Evolutionary conservation across 2,329 filamentous ascomycete species (phyloP).

Genomic region (Celoporthe dispersa): DNA sequence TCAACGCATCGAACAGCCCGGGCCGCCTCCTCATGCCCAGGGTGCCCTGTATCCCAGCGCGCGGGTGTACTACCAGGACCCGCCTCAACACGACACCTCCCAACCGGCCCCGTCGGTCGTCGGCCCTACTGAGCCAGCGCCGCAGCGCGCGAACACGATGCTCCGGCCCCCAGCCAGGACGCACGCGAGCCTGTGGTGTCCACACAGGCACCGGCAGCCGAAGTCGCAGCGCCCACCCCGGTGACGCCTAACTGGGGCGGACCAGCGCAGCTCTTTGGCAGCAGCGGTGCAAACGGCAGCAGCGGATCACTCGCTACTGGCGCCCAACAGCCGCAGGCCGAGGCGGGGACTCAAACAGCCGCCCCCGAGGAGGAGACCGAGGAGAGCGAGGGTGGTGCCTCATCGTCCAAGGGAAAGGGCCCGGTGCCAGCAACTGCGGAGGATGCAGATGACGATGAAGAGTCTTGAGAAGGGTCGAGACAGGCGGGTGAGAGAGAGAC

Average conservation of each 20-base stretch:
- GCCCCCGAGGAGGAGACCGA: neutral
- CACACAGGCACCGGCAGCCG: conserved; percentile 34
- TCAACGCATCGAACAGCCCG: conserved; percentile 49
- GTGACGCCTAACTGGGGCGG: conserved; percentile 57
- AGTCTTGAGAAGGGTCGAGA: conserved; percentile 8
- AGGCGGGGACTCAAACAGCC: neutral
- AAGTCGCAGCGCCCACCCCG: conserved; percentile 53
- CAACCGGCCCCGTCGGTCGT: conserved; percentile 1
- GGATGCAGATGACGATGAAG: conserved; percentile 28
- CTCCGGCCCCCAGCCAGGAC: neutral
- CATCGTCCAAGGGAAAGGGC: conserved; percentile 37
- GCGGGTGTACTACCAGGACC: conserved; percentile 25
- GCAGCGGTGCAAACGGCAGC: conserved; percentile 37
- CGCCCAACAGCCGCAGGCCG: conserved; percentile 31
- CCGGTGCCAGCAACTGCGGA: conserved; percentile 24
- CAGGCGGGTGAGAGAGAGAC: no score
- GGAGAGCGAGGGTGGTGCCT: neutral
- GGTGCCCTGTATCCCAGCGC: neutral
- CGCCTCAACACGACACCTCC: no score
- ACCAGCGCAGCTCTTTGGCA: conserved; percentile 52
- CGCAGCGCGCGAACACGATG: neutral
- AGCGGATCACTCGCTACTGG: conserved; percentile 29
- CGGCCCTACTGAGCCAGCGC: neutral
- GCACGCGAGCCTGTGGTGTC: conserved; percentile 6
- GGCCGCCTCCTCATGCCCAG: neutral